Evolutionary conservation across 257 asterid genomes (phyloP).

Genomic region (Scutellaria galericulata): DNA sequence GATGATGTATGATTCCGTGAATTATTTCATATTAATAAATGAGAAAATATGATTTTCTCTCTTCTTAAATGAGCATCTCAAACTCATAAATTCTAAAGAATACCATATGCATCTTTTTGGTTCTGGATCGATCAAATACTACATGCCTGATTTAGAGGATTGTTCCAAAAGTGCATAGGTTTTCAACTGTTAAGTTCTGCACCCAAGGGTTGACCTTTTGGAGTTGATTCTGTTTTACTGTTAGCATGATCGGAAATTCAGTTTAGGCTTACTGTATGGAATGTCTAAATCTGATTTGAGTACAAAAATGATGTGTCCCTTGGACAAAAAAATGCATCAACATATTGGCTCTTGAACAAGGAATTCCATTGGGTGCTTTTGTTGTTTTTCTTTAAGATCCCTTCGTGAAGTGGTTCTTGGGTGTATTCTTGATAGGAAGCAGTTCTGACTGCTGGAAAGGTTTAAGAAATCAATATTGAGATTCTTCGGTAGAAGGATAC

Average conservation of each 20-base stretch:
- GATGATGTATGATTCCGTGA: background rate
- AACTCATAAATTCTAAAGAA: constrained; percentile 5
- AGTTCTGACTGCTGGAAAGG: constrained; percentile 2
- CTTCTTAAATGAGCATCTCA: background rate
- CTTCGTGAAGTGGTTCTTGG: background rate
- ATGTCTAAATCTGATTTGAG: background rate
- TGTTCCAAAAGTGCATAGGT: background rate
- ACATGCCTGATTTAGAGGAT: constrained; percentile 4
- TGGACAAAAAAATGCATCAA: background rate
- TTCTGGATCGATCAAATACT: background rate
- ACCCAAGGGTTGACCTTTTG: background rate
- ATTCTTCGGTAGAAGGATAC: background rate
- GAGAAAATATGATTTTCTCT: constrained; percentile 1
- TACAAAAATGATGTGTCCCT: background rate
- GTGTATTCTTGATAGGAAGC: background rate
- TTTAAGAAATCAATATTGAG: background rate
- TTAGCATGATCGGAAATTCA: background rate
- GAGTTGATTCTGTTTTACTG: background rate
- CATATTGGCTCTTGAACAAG: background rate
- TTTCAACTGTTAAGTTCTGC: background rate
- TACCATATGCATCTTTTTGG: background rate
- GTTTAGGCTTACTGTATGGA: background rate
- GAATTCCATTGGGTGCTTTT: background rate
- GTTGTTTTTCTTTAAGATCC: background rate
- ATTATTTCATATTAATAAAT: constrained; percentile 1